Conservation (phyloP, 345 rosid genomes). For the Salix exigua region DNA sequence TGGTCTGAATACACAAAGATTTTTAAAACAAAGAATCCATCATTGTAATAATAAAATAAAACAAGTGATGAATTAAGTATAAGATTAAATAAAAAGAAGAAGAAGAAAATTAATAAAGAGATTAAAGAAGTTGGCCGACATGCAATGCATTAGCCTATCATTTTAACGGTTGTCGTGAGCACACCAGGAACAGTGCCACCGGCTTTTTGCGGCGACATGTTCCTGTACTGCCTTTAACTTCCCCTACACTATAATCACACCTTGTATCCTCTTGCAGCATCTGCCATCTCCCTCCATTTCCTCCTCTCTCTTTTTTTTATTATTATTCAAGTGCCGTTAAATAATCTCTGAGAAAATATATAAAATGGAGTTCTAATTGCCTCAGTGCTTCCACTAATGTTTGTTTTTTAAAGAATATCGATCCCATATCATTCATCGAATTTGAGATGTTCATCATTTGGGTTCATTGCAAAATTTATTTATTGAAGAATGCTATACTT, state of each 20-base stretch:
- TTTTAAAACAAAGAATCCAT: neutral
- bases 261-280: neutral
- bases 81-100: too few species aligned
- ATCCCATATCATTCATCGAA: too few species aligned
- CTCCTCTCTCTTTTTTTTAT: neutral
- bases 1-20: too few species aligned
- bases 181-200: conserved; percentile 12
- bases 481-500: neutral
- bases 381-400: too few species aligned
- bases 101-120: too few species aligned
- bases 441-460: too few species aligned
- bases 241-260: conserved; percentile 8
- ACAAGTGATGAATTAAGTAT: neutral
- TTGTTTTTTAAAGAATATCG: too few species aligned
- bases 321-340: neutral
- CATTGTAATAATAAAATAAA: neutral
- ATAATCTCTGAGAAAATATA: neutral
- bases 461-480: neutral
- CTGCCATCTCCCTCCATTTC: neutral
- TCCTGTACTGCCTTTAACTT: neutral
- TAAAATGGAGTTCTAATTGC: too few species aligned
- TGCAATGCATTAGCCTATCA: conserved; percentile 19
- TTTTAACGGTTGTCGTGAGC: conserved; percentile 23
- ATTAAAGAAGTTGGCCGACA: conserved; percentile 18
- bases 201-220: conserved; percentile 27